A percentile compares a stretch with the other conserved stretches of the same genome.
Evolutionary conservation across 768 basidiomycete genomes (phyloP).

Genomic region (Lentinus brumalis): DNA sequence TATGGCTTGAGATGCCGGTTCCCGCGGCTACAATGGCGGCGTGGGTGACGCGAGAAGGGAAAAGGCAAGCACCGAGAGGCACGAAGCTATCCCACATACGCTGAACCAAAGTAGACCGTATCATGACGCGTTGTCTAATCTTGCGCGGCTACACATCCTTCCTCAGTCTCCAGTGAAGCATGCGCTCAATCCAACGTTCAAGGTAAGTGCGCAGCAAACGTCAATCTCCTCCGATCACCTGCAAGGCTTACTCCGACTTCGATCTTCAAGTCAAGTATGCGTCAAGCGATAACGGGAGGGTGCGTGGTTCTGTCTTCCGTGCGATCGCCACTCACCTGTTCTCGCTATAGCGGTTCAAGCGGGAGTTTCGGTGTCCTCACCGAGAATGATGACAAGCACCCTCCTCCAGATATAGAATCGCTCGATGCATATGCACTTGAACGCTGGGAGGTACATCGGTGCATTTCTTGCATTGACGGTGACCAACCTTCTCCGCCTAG

Average conservation of each 20-base stretch:
- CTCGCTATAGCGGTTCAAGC: conserved; percentile 59
- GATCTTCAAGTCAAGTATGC: conserved; percentile 76
- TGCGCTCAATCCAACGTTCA: too few relatives aligned
- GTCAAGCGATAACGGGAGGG: conserved; percentile 90
- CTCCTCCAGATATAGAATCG: conserved; percentile 52
- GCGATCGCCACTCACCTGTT: background rate
- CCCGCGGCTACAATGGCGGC: conserved; percentile 65
- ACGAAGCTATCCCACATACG: background rate
- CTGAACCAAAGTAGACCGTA: conserved; percentile 55
- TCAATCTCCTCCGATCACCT: conserved; percentile 20
- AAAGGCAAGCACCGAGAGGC: conserved; percentile 49
- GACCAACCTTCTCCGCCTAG: conserved; percentile 40
- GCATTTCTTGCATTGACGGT: background rate
- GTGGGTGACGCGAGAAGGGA: conserved; percentile 76
- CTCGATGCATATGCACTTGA: conserved; percentile 84
- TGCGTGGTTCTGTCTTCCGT: conserved; percentile 36
- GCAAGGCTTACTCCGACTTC: conserved; percentile 67
- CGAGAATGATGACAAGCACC: conserved; percentile 62
- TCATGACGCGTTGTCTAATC: conserved; percentile 62
- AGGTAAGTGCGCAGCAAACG: too few relatives aligned
- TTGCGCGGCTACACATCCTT: conserved; percentile 71
- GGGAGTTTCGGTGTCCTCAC: conserved; percentile 85
- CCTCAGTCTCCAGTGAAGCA: conserved; percentile 43
- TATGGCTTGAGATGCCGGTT: conserved; percentile 85
- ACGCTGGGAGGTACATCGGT: conserved; percentile 78